These are phyloP conservation scores for Erigeron canadensis DNA, from an alignment of 129 eudicot genomes.

Conservation along the genomic window DNA sequence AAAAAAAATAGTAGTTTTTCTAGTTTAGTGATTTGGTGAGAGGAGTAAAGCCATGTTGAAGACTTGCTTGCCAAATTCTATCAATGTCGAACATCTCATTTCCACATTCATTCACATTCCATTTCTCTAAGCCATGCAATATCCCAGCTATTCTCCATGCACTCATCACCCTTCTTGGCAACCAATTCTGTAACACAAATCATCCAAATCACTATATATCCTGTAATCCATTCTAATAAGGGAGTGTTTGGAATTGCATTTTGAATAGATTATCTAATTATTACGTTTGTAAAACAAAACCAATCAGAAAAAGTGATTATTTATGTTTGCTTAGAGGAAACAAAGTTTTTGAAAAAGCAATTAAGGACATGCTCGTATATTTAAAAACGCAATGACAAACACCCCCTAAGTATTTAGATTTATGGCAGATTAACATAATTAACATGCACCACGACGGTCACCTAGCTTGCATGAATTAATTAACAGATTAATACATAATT, in stretches of 20 bases:
- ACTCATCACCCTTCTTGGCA: constrained; percentile 75
- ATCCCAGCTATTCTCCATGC: constrained; percentile 69
- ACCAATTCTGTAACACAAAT: constrained; percentile 53
- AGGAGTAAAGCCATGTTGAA: constrained; percentile 11
- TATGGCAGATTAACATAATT: too few relatives aligned
- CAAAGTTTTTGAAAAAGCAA: too few relatives aligned
- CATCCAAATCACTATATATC: background rate
- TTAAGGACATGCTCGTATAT: too few relatives aligned
- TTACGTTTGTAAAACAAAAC: too few relatives aligned
- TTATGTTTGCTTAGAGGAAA: too few relatives aligned
- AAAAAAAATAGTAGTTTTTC: background rate
- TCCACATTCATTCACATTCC: constrained; percentile 66
- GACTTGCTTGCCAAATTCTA: constrained; percentile 35
- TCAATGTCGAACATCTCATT: constrained; percentile 36
- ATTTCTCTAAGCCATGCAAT: constrained; percentile 69
- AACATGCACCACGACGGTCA: too few relatives aligned
- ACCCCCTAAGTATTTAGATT: too few relatives aligned
- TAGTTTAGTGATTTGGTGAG: background rate
- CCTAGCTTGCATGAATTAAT: too few relatives aligned
- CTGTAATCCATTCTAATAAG: background rate
- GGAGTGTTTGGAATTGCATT: too few relatives aligned
- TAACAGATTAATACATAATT: background rate
- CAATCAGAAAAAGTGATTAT: too few relatives aligned
- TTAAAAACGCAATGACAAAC: too few relatives aligned
- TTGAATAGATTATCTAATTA: too few relatives aligned